Evolutionary conservation across 305 asterid species (phyloP).

Genomic region (Striga hermonthica): DNA sequence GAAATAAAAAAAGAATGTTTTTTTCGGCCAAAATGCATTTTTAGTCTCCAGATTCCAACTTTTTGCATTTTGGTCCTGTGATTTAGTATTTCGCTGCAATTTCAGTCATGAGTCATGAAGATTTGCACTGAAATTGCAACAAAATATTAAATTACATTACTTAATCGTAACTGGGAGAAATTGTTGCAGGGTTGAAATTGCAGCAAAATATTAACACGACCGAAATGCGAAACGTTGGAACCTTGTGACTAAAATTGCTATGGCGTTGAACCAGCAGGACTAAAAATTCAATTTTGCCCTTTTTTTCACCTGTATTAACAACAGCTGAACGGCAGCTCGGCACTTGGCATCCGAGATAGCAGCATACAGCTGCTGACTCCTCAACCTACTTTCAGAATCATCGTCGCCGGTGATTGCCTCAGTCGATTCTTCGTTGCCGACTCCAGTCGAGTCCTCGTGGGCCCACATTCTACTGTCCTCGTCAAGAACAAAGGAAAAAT

Average conservation of each 20-base stretch:
- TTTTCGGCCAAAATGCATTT: too few relatives aligned
- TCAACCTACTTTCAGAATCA: conserved; percentile 53
- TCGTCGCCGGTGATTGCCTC: conserved; percentile 47
- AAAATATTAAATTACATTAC: neutral
- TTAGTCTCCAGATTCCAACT: too few relatives aligned
- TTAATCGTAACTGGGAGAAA: neutral
- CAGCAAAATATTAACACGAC: neutral
- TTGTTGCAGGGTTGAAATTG: neutral
- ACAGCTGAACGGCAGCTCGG: conserved; percentile 93
- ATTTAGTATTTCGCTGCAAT: too few relatives aligned
- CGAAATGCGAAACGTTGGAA: neutral
- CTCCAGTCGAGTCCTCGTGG: conserved; percentile 43
- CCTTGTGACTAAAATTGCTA: too few relatives aligned
- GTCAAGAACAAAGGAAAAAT: conserved; percentile 73
- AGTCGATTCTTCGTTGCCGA: conserved; percentile 52
- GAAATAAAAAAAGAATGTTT: neutral
- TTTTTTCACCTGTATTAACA: conserved; percentile 75
- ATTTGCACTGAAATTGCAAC: neutral
- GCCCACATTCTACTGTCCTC: conserved; percentile 49
- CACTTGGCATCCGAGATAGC: conserved; percentile 83
- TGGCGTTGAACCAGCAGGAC: too few relatives aligned
- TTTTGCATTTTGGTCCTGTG: too few relatives aligned
- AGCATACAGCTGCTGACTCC: conserved; percentile 57
- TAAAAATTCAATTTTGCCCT: too few relatives aligned
- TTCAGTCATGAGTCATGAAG: too few relatives aligned